phyloP scores from a whole-genome alignment of 2,329 filamentous ascomycete species.

The Colletotrichum falcatum region DNA sequence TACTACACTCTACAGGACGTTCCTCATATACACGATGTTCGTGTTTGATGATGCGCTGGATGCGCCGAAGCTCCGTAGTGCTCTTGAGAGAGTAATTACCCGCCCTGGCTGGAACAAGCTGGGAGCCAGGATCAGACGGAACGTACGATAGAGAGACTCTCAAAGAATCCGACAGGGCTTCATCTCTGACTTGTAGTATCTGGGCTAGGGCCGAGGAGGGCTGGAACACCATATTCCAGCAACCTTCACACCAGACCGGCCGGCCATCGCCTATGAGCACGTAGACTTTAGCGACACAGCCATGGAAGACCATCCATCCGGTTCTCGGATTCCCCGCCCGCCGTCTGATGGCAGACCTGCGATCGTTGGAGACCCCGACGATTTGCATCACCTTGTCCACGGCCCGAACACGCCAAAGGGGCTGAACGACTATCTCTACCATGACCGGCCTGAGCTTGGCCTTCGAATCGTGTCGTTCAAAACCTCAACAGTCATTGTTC shows the following conservation, averaged over 20 bases:
- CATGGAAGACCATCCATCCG: constrained; percentile 51
- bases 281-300: constrained; percentile 44
- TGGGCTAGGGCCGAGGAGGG: constrained; percentile 40
- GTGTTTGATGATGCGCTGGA: not conserved
- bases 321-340: constrained; percentile 46
- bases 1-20: not conserved
- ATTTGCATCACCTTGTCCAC: constrained; percentile 10
- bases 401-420: constrained; percentile 43
- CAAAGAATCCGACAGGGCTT: too few relatives aligned
- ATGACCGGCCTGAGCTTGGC: constrained; percentile 55
- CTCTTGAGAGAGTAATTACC: not conserved
- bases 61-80: not conserved
- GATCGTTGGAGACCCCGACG: constrained; percentile 44
- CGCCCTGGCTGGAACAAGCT: not conserved
- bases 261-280: constrained; percentile 51
- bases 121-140: not conserved
- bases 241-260: constrained; percentile 50
- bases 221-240: constrained; percentile 57
- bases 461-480: constrained; percentile 57
- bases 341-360: constrained; percentile 42
- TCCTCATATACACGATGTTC: not conserved
- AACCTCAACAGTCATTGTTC: constrained; percentile 55
- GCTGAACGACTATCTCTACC: constrained; percentile 52
- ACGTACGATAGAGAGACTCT: too few relatives aligned
- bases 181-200: not conserved